Evolutionary conservation across 2,329 filamentous ascomycete genomes (phyloP).

Genomic region (Aspergillus hiratsukae): DNA sequence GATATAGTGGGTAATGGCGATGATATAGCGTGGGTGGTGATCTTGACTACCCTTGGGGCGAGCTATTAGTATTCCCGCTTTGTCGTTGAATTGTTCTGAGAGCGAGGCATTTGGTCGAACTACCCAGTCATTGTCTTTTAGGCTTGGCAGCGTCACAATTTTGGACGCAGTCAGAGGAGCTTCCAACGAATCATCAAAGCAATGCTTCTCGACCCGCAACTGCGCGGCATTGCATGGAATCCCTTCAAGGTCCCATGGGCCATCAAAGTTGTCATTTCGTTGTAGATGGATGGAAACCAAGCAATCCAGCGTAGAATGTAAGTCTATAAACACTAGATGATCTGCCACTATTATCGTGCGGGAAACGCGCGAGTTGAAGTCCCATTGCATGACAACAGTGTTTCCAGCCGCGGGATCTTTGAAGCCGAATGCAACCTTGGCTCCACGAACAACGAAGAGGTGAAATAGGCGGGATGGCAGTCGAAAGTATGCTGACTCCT

Average conservation of each 20-base stretch:
- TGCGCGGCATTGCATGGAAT: slow-evolving; percentile 1
- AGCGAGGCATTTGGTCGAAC: neutral
- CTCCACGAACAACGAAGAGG: slow-evolving; percentile 17
- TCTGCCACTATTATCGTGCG: slow-evolving; percentile 10
- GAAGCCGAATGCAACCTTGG: slow-evolving; percentile 19
- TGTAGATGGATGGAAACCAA: slow-evolving; percentile 16
- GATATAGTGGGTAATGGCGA: slow-evolving; percentile 10
- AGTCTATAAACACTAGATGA: slow-evolving; percentile 11
- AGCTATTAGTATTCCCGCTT: slow-evolving; percentile 9
- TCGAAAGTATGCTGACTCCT: slow-evolving; percentile 21
- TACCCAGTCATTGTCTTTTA: neutral
- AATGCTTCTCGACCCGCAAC: slow-evolving; percentile 12
- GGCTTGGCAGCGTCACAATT: neutral
- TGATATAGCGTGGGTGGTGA: neutral
- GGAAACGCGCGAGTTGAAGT: slow-evolving; percentile 13
- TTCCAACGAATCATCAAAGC: neutral
- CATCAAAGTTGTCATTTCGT: neutral
- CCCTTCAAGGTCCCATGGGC: neutral
- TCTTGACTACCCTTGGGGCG: neutral
- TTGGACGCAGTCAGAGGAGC: neutral
- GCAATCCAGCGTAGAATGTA: slow-evolving; percentile 11
- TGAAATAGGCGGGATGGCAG: slow-evolving; percentile 18
- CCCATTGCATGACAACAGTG: slow-evolving; percentile 18
- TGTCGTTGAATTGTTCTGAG: slow-evolving; percentile 2
- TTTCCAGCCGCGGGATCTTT: neutral